Conservation (phyloP, 75 land plant species). For the Pinus taeda region DNA sequence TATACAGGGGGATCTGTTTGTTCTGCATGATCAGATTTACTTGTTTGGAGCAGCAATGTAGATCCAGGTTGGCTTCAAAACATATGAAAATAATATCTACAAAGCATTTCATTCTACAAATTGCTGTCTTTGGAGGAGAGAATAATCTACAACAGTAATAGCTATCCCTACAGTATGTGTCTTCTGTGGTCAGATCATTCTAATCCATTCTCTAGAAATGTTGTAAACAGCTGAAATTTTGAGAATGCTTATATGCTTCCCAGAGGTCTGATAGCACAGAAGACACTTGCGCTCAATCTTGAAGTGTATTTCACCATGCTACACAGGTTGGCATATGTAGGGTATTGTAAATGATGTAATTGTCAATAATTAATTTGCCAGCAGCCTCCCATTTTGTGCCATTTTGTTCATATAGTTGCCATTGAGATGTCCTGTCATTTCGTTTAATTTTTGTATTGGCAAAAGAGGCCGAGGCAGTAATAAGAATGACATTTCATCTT, state of each 20-base stretch:
- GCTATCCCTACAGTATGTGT: neutral
- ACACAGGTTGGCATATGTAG: neutral
- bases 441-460: neutral
- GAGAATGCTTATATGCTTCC: neutral
- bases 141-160: neutral
- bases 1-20: neutral
- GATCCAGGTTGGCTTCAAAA: neutral
- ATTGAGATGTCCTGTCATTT: neutral
- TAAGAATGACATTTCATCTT: neutral
- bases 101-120: neutral
- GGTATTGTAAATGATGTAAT: conserved; percentile 8
- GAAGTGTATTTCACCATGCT: neutral
- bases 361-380: neutral
- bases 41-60: neutral
- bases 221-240: neutral
- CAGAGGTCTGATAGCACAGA: neutral
- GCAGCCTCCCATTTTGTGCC: neutral
- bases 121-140: neutral
- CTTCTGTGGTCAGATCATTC: neutral
- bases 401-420: neutral
- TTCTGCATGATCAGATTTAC: neutral
- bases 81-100: neutral
- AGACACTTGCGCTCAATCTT: neutral
- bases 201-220: neutral
- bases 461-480: too few relatives aligned